phyloP scores from a whole-genome alignment of 495 filamentous ascomycete species.

The Cercophora scortea region DNA sequence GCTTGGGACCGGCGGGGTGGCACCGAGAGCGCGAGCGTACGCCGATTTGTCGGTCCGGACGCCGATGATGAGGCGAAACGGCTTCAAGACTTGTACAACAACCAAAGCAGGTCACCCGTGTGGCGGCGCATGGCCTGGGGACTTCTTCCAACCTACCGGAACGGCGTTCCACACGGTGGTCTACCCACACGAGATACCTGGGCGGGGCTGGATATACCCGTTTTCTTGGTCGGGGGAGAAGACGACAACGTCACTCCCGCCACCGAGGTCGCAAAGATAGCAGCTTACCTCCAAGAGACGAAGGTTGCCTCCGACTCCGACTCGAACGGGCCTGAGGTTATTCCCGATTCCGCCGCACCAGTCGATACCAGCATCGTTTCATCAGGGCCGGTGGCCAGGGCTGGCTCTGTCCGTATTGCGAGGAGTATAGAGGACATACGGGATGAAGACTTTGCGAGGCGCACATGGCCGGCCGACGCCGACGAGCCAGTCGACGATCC shows the following conservation, averaged over 20 bases:
- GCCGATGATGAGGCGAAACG: conserved; percentile 68
- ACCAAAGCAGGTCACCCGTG: conserved; percentile 69
- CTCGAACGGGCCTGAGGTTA: background rate
- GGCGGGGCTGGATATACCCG: conserved; percentile 61
- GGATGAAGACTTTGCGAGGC: conserved; percentile 23
- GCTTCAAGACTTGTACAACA: conserved; percentile 77
- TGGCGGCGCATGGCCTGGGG: conserved; percentile 82
- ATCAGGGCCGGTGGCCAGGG: conserved; percentile 1
- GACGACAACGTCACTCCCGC: conserved; percentile 67
- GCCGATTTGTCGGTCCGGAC: conserved; percentile 64
- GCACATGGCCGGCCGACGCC: conserved; percentile 9
- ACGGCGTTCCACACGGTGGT: conserved; percentile 48
- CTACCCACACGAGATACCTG: conserved; percentile 65
- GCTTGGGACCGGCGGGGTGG: conserved; percentile 79
- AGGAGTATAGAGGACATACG: conserved; percentile 24
- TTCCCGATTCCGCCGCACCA: conserved; percentile 38
- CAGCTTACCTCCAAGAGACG: conserved; percentile 14
- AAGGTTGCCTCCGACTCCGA: conserved; percentile 4
- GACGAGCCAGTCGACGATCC: conserved; percentile 40
- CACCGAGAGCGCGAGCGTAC: conserved; percentile 65
- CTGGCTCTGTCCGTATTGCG: conserved; percentile 9
- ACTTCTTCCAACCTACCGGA: conserved; percentile 46
- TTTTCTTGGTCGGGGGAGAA: conserved; percentile 73
- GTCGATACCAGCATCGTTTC: conserved; percentile 21
- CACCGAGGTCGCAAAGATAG: conserved; percentile 61